Evolutionary conservation across 805 yeast genomes (phyloP), one percentile per base, ranked within the genome.

Genomic region (Teunomyces cretensis): DNA sequence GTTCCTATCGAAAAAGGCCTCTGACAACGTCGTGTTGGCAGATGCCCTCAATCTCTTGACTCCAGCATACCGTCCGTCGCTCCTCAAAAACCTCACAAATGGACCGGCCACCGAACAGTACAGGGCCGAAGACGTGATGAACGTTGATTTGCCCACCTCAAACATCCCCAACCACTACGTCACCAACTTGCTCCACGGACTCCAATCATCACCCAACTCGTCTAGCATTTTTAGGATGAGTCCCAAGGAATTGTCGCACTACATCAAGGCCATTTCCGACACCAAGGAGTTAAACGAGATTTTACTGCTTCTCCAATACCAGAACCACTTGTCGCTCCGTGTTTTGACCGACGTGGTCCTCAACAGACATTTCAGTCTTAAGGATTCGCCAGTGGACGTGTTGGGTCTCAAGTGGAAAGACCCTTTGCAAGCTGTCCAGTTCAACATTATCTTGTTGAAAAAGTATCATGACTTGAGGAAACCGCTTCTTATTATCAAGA

Each of bases 31-130:
- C 9, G 43, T 55, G 12, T 51, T 69, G 32, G 74, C 73, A 2
- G 68, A 66, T 44, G 74, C 74, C 2, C 47, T 69, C 32, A 68
- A 68, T 45, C 60, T 69, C 16, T 54, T 69, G 14, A 57, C 66
- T 5, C 71, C 65, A 27, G 17, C 41, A 15, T 37, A 27, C 9
- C 33, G 42, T 3, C 42, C 42, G 2, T 65, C 72, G 13, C 50
- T 71, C 14, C 50, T 68, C 14, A 45, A 54, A 33, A 64, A 59
- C 30, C 54, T 68, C 30, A 64, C 68, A 16, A 56, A 60, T 24
- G 74, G 74, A 1, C 49, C 71, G 1, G 66, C 60, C 9, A 41
- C 43, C 4, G 75, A 68, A 41, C 67, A 60, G 33, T 63, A 45
- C 43, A 42, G 50, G 17, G 53, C 50, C 9, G 49, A 45, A 8